Conservation (phyloP, 2,329 filamentous ascomycete genomes). For the Hypoxylon sp. region DNA sequence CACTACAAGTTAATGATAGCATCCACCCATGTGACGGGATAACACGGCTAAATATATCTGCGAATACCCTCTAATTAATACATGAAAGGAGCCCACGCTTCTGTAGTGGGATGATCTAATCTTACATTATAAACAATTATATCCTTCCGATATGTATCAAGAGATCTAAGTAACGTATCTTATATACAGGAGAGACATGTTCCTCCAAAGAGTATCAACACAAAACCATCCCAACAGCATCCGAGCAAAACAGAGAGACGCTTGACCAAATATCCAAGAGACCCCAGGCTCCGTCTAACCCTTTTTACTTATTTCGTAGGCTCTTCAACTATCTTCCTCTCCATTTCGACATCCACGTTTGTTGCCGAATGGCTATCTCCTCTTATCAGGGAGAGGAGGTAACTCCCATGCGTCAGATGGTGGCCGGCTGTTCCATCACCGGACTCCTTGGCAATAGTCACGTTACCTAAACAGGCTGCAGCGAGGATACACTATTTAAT, state of each 20-base stretch:
- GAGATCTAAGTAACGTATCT: neutral
- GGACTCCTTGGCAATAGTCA: slow-evolving; percentile 36
- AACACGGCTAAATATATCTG: too few species aligned
- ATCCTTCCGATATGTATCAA: too few species aligned
- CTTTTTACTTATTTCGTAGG: neutral
- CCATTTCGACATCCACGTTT: slow-evolving; percentile 6
- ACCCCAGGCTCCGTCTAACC: neutral
- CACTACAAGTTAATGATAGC: too few species aligned
- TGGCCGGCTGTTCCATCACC: slow-evolving; percentile 15
- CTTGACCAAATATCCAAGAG: neutral
- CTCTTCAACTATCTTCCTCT: slow-evolving; percentile 11
- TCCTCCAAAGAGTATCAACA: slow-evolving; percentile 6
- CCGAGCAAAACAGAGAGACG: neutral
- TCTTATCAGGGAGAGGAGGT: slow-evolving; percentile 31
- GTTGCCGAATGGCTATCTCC: neutral
- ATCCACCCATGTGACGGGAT: too few species aligned
- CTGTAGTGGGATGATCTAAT: too few species aligned
- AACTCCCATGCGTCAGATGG: slow-evolving; percentile 36
- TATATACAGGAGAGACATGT: neutral
- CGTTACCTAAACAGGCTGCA: slow-evolving; percentile 42
- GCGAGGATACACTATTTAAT: slow-evolving; percentile 38
- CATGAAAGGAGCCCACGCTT: too few species aligned
- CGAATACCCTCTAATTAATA: too few species aligned
- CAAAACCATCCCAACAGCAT: neutral
- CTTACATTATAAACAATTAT: too few species aligned